phyloP scores from a whole-genome alignment of 148 eudicot species.

The Cornus controversa region DNA sequence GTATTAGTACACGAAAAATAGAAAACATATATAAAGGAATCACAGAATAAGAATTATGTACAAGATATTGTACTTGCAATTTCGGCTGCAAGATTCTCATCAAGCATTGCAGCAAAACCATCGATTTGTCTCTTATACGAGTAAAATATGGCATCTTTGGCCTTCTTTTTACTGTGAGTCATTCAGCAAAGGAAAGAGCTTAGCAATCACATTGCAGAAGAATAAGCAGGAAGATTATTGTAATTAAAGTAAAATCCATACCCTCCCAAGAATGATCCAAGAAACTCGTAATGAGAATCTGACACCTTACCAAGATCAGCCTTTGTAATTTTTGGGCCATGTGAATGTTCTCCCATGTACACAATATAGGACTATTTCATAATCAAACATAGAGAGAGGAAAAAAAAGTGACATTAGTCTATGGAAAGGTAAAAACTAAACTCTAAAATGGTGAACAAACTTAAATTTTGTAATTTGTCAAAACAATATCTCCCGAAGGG shows the following conservation, averaged over 20 bases:
- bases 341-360: constrained; percentile 14
- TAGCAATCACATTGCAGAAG: not conserved
- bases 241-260: not conserved
- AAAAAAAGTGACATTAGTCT: not conserved
- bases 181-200: too few relatives aligned
- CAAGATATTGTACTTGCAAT: constrained; percentile 18
- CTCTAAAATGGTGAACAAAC: too few relatives aligned
- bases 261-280: constrained; percentile 14
- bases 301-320: not conserved
- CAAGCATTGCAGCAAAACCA: constrained; percentile 42
- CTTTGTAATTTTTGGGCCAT: not conserved
- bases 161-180: not conserved
- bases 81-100: constrained; percentile 21
- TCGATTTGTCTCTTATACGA: constrained; percentile 30
- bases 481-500: too few relatives aligned
- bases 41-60: not conserved
- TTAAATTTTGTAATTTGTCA: too few relatives aligned
- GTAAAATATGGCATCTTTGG: constrained; percentile 19
- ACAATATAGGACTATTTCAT: constrained; percentile 6
- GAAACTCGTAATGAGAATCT: constrained; percentile 9
- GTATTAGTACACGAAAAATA: too few relatives aligned
- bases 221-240: not conserved
- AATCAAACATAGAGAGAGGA: not conserved
- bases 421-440: not conserved
- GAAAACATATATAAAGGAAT: not conserved